phyloP scores from a whole-genome alignment of 768 basidiomycete genomes.

The Glaciozyma antarctica region DNA sequence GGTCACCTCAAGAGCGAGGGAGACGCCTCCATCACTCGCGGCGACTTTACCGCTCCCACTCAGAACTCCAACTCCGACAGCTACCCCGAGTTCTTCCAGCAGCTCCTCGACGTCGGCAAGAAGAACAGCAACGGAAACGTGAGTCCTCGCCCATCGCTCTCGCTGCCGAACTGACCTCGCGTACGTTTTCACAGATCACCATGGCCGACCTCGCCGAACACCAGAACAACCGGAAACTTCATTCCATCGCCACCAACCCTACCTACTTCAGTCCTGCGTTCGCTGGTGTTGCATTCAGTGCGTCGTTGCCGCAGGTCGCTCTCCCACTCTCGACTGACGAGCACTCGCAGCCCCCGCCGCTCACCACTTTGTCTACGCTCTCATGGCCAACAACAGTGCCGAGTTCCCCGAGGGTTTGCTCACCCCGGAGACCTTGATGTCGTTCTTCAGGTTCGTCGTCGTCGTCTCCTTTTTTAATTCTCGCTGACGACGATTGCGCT shows the following conservation, averaged over 20 bases:
- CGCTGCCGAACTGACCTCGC: neutral
- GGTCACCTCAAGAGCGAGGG: slow-evolving; percentile 2
- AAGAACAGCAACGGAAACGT: neutral
- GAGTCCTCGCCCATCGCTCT: neutral
- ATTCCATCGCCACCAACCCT: neutral
- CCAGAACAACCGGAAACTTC: neutral
- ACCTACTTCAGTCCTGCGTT: neutral
- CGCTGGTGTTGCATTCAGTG: neutral
- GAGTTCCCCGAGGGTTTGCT: slow-evolving; percentile 2
- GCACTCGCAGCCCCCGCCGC: too few species aligned
- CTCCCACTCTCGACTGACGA: too few species aligned
- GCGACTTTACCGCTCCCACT: neutral
- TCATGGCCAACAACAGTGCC: slow-evolving; percentile 3
- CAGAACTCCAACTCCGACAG: neutral
- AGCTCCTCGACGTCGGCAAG: neutral
- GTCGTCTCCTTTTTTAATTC: neutral
- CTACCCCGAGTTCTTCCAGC: neutral
- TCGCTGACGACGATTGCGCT: neutral
- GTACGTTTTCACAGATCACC: neutral
- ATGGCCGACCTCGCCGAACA: neutral
- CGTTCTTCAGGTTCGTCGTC: neutral
- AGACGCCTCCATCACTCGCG: neutral
- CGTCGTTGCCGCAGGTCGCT: too few species aligned
- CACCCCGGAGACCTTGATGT: neutral
- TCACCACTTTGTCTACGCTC: neutral